Conservation (phyloP, 495 filamentous ascomycete genomes). For the Corynascus novoguineensis region DNA sequence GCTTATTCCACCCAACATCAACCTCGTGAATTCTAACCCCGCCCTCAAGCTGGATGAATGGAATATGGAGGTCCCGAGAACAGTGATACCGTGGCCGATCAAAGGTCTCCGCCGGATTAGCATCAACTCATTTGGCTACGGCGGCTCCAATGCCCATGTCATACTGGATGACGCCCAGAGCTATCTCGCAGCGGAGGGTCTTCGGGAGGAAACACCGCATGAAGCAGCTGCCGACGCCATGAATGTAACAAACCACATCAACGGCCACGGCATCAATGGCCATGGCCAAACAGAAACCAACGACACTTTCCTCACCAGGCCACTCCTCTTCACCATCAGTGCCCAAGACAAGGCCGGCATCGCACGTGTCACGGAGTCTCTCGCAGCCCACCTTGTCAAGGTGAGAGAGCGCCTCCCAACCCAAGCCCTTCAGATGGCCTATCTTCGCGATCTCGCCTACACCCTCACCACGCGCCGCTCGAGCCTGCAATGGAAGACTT, state of each 20-base stretch:
- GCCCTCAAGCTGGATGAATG: conserved; percentile 30
- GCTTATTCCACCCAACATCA: conserved; percentile 37
- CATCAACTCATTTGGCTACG: background rate
- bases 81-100: conserved; percentile 30
- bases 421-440: background rate
- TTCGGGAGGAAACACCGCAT: background rate
- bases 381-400: background rate
- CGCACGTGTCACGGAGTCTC: background rate
- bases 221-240: background rate
- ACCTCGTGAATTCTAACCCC: conserved; percentile 47
- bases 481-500: background rate
- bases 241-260: background rate
- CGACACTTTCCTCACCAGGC: background rate
- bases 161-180: background rate
- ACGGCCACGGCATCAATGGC: background rate
- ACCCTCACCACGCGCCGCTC: background rate
- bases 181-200: background rate
- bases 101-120: background rate
- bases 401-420: too few species aligned
- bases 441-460: background rate
- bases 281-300: background rate
- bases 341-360: background rate
- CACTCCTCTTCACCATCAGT: background rate
- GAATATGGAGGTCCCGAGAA: conserved; percentile 27
- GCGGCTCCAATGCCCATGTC: background rate